These are phyloP conservation scores for Globisporangium abappressorium DNA, from an alignment of 352 stramenopile genomes.

Conservation along the genomic window DNA sequence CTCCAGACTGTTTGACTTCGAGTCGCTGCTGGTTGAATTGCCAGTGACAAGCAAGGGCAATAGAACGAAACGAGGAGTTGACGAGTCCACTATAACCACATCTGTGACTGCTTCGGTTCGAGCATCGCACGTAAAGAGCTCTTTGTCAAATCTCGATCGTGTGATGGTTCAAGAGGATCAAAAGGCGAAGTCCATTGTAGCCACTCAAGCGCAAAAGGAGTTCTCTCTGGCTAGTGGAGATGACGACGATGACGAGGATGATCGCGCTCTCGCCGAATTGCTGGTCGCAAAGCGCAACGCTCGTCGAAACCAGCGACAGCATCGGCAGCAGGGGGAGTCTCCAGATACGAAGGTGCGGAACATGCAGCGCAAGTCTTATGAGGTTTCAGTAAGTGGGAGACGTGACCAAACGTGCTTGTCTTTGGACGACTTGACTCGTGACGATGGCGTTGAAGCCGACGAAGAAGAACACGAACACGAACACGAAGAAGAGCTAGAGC, in stretches of 20 bases:
- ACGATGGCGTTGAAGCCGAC: background rate
- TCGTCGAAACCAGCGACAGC: slow-evolving; percentile 1
- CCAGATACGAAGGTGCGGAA: background rate
- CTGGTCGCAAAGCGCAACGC: slow-evolving; percentile 15
- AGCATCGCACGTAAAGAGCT: background rate
- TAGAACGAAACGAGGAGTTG: background rate
- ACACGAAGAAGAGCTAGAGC: background rate
- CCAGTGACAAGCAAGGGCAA: background rate
- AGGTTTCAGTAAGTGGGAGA: background rate
- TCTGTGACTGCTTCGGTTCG: background rate
- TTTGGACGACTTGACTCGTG: background rate
- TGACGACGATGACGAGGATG: slow-evolving; percentile 13
- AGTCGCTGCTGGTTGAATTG: slow-evolving; percentile 34
- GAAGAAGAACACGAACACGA: background rate
- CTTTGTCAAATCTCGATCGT: background rate
- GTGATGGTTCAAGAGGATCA: background rate
- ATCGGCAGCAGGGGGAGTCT: background rate
- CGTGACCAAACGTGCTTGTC: background rate
- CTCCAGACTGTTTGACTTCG: slow-evolving; percentile 49
- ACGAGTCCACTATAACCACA: background rate
- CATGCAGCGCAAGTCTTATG: background rate
- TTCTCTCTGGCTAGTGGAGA: background rate
- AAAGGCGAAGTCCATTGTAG: too few relatives aligned
- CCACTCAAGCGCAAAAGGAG: too few relatives aligned
- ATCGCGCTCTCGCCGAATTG: slow-evolving; percentile 7